Evolutionary conservation across 2,329 filamentous ascomycete genomes (phyloP), one percentile per base, ranked within the genome.

Genomic region (Chaetomium globosum): DNA sequence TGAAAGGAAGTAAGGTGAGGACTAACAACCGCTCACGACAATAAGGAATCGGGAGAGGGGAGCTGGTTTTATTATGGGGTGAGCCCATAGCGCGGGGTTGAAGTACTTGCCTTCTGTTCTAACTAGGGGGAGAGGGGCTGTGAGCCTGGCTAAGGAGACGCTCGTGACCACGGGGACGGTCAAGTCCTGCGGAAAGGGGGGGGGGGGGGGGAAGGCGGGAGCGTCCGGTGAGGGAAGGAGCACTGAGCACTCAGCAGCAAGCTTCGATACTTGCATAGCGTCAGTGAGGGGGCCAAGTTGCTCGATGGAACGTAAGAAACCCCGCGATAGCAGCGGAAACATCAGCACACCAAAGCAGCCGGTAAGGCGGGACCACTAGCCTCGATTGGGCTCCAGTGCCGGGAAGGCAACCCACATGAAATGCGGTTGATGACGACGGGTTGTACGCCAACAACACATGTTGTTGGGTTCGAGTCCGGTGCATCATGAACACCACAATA

Each of bases 241-340:
- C 65, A 66, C 65, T 62, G 65, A 64, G 57, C 63, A 49, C 52
- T 48, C 55, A 51, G 23, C 39, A 33, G 36, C 46, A 68, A 55
- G 59, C 62, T 63, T 67, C 66, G 48, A 31, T 63, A 67, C 63
- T 70, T 48, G 66, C 68, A 70, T 65, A 68, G 62, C 66, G 68
- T 65, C 65, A 69, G 65, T 64, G 68, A 71, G 69, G 67, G 66
- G 65, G 55, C 31, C 53, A 55, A 33, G 13, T 21, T 55, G 39
- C 31, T 54, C 21, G 56, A 65, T 62, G 63, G 63, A 59, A 64
- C 58, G 26, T 56, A 43, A 43, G 67, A 69, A 68, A 59, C 65
- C 65, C 66, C 68, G 58, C 67, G 59, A 69, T 46, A 52, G 52
- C 52, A 59, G 57, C 54, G 10, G 66, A 68, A 69, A 46, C 59